Evolutionary conservation across 148 eudicot species (phyloP).

Genomic region (Fallopia convolvulus): DNA sequence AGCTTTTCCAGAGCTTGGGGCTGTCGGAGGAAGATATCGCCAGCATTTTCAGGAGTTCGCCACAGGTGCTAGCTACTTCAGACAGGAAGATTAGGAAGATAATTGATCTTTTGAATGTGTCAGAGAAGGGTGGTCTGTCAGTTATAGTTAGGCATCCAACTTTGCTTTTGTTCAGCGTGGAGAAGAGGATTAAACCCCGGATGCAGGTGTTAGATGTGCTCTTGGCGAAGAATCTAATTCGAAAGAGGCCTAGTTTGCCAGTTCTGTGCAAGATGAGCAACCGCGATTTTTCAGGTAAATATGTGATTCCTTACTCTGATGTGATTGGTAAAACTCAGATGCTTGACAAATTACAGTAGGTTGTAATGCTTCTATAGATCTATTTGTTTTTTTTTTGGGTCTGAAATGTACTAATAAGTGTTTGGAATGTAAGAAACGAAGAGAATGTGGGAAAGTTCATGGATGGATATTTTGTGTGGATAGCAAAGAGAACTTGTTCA

Average conservation of each 20-base stretch:
- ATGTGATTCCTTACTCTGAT: constrained; percentile 15
- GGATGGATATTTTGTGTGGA: background rate
- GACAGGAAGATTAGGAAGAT: constrained; percentile 19
- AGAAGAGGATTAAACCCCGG: constrained; percentile 20
- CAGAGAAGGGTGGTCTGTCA: constrained; percentile 13
- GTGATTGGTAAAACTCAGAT: constrained; percentile 11
- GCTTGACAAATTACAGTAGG: background rate
- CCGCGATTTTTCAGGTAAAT: constrained; percentile 10
- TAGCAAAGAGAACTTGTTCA: background rate
- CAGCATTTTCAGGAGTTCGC: constrained; percentile 13
- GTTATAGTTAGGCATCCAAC: constrained; percentile 13
- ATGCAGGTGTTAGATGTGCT: constrained; percentile 13
- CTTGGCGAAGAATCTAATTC: constrained; percentile 13
- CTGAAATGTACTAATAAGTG: background rate
- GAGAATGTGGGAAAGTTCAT: background rate
- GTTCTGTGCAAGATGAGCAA: constrained; percentile 8
- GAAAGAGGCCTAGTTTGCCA: constrained; percentile 4
- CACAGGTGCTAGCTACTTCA: constrained; percentile 19
- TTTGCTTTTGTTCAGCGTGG: constrained; percentile 14
- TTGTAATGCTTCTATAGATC: background rate
- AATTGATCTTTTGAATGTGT: background rate
- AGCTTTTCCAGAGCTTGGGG: constrained; percentile 21
- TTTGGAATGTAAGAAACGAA: too few species aligned
- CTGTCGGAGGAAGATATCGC: constrained; percentile 16
- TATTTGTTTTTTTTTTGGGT: background rate